A percentile compares a stretch with the other conserved stretches of the same genome.
These are phyloP conservation scores for Suillus fuscotomentosus DNA, from an alignment of 768 basidiomycete genomes.

Conservation along the genomic window DNA sequence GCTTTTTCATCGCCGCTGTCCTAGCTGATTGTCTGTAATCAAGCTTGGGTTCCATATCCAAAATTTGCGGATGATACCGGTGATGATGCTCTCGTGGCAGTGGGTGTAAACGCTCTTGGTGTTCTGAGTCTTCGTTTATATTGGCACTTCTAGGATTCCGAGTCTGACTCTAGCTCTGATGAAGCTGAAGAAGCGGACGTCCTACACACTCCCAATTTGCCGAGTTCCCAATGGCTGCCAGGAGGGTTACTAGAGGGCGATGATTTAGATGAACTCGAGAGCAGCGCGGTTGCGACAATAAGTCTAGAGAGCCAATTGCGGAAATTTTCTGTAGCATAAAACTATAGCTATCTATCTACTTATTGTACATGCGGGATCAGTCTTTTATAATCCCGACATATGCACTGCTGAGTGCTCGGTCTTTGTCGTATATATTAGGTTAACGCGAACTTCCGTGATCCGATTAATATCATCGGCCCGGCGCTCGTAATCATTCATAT, in stretches of 20 bases:
- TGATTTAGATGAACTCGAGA: neutral
- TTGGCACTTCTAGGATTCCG: neutral
- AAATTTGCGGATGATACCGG: neutral
- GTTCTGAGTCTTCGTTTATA: neutral
- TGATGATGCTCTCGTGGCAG: neutral
- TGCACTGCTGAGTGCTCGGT: neutral
- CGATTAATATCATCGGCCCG: neutral
- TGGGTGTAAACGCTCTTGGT: neutral
- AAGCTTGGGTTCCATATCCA: slow-evolving; percentile 2
- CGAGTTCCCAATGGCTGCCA: neutral
- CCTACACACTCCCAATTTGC: neutral
- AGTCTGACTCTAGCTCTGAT: neutral
- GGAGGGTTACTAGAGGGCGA: neutral
- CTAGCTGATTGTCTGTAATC: neutral
- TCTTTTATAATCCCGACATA: neutral
- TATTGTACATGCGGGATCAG: too few relatives aligned
- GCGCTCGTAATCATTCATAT: neutral
- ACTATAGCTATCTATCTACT: too few relatives aligned
- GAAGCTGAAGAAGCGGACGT: neutral
- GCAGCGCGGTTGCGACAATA: neutral
- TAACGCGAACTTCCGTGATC: neutral
- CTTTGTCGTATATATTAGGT: too few relatives aligned
- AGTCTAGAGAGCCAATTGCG: neutral
- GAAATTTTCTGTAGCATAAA: neutral
- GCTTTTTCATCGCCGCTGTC: neutral